These are phyloP conservation scores for Berberis vulgaris DNA, from an alignment of 164 flowering plant genomes.

Conservation along the genomic window DNA sequence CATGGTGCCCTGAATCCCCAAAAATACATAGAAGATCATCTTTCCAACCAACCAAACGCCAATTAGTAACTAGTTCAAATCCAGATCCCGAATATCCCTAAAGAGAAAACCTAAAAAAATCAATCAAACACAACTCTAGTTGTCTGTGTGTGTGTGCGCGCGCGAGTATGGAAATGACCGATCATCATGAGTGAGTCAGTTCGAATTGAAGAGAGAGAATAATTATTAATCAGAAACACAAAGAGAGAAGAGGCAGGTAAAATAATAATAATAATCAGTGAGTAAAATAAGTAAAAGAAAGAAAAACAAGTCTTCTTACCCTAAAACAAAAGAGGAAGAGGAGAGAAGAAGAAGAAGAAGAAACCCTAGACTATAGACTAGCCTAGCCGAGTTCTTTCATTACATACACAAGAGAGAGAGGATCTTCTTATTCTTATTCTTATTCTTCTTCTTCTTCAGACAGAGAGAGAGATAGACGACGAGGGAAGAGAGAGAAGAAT, in stretches of 20 bases:
- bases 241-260: not conserved
- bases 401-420: not conserved
- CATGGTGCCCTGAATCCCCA: not conserved
- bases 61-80: too few species aligned
- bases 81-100: too few species aligned
- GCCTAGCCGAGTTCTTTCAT: not conserved
- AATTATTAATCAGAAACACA: not conserved
- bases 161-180: too few species aligned
- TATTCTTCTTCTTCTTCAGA: not conserved
- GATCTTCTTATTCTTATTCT: not conserved
- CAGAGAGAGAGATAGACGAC: slow-evolving; percentile 1
- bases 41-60: too few species aligned
- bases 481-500: slow-evolving; percentile 1
- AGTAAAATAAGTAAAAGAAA: too few species aligned
- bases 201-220: too few species aligned
- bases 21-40: not conserved
- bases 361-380: too few species aligned
- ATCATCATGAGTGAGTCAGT: too few species aligned
- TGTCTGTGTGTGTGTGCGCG: too few species aligned
- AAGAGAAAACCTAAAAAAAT: too few species aligned
- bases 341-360: not conserved
- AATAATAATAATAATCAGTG: too few species aligned
- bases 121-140: too few species aligned
- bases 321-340: not conserved
- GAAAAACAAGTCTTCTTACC: not conserved